Evolutionary conservation across 331 rosid species (phyloP), one percentile per base, ranked within the genome.

Genomic region (Pyrus hybrid): DNA sequence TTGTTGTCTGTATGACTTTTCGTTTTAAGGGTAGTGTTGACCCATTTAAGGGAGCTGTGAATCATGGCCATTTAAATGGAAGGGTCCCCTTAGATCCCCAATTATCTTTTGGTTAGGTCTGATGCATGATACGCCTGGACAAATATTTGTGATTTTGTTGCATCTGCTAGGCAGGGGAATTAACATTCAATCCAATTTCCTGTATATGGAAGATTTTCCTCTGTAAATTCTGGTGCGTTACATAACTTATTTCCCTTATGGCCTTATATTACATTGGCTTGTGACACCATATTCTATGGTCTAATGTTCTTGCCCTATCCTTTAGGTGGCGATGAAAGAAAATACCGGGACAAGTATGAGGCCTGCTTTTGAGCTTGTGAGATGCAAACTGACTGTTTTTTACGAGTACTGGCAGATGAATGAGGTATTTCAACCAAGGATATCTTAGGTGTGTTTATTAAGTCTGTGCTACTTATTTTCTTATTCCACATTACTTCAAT

Each of bases 331-430:
- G 60, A 70, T 88, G 81, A 87, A 88, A 79, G 96, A 83, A 76
- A 86, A 79, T 72, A 77, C 70, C 3, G 77, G 74, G 71, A 79
- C 77, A 75, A 80, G 83, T 58, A 51, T 67, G 77, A 56, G 65
- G 72, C 86, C 84, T 64, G 75, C 81, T 45, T 74, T 81, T 84
- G 97, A 94, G 88, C 90, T 94, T 68, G 97, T 92, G 79, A 85
- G 86, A 87, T 94, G 99, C 93, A 90, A 67, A 78, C 84, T 94
- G 76, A 88, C 96, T 18, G 76, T 94, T 76, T 92, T 87, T 78
- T 94, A 94, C 77, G 86, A 85, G 76, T 94, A 94, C 83, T 92
- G 99, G 99, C 96, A 83, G 86, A 87, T 83, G 91, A 84, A 91
- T 80, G 97, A 94, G 99, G 97, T 94, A 91, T 66, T 79, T 81